Conservation (phyloP, 495 filamentous ascomycete genomes). For the Penicillium paradoxum region DNA sequence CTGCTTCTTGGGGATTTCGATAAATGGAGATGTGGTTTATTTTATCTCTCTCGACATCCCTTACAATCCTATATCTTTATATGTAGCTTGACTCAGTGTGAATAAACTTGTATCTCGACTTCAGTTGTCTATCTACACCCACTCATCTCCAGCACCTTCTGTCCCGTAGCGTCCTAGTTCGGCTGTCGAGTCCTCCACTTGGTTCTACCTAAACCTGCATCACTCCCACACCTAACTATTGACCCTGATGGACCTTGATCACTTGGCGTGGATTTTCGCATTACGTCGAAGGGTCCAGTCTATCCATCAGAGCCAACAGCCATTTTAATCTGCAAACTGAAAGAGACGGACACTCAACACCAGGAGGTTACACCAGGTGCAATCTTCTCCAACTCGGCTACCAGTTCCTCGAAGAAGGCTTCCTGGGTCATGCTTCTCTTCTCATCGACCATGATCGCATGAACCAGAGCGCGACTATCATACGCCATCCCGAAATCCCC, state of each 20-base stretch:
- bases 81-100: background rate
- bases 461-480: too few species aligned
- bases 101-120: background rate
- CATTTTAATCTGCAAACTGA: too few species aligned
- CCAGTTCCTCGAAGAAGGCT: conserved; percentile 13
- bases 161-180: background rate
- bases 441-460: conserved; percentile 2
- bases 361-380: conserved; percentile 4
- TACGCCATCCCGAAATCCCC: too few species aligned
- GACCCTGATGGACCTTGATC: too few species aligned
- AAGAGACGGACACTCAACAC: background rate
- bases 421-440: conserved; percentile 7
- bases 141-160: background rate
- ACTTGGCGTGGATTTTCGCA: too few species aligned
- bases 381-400: conserved; percentile 10
- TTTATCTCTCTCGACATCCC: conserved; percentile 18
- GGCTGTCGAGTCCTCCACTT: too few species aligned
- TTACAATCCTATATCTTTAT: too few species aligned
- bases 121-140: background rate
- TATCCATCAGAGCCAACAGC: background rate
- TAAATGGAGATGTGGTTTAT: conserved; percentile 23
- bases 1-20: conserved; percentile 1
- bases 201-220: background rate
- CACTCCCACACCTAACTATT: too few species aligned
- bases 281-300: too few species aligned